Conservation (phyloP, 768 basidiomycete genomes). For the Coprinellus aureogranulatus region DNA sequence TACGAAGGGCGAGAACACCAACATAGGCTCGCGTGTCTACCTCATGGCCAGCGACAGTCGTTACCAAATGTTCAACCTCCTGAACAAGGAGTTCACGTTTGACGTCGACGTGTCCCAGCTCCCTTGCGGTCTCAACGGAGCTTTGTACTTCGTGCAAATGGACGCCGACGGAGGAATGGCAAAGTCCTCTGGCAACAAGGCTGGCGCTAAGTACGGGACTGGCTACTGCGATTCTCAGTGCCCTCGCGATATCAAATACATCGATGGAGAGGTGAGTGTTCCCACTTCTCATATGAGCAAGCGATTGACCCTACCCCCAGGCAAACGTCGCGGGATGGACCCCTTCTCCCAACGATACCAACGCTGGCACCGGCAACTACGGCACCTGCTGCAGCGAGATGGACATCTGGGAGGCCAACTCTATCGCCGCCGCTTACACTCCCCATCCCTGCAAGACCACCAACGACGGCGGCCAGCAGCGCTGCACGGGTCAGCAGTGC, state of each 20-base stretch:
- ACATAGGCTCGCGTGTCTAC: conserved; percentile 43
- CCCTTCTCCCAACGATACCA: conserved; percentile 18
- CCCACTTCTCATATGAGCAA: background rate
- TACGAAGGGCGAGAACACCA: conserved; percentile 31
- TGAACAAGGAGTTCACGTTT: conserved; percentile 58
- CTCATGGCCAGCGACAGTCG: conserved; percentile 41
- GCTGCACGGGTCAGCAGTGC: conserved; percentile 43
- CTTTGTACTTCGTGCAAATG: conserved; percentile 61
- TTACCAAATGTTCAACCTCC: conserved; percentile 51
- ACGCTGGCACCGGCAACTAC: conserved; percentile 22
- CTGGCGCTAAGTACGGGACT: conserved; percentile 55
- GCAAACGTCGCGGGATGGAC: conserved; percentile 41
- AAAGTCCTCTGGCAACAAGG: conserved; percentile 52
- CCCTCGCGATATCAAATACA: conserved; percentile 61
- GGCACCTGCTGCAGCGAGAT: conserved; percentile 36
- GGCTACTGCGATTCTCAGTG: conserved; percentile 69
- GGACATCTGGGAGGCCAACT: conserved; percentile 63
- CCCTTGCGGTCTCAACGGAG: conserved; percentile 60
- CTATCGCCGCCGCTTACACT: conserved; percentile 47
- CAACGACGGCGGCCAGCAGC: conserved; percentile 28
- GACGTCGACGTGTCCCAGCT: conserved; percentile 59
- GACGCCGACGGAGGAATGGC: conserved; percentile 53
- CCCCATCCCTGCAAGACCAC: conserved; percentile 47
- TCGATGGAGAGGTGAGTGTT: conserved; percentile 48
- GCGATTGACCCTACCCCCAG: conserved; percentile 21